Evolutionary conservation across 2,329 filamentous ascomycete species (phyloP).

Genomic region (Cryphonectria japonica): DNA sequence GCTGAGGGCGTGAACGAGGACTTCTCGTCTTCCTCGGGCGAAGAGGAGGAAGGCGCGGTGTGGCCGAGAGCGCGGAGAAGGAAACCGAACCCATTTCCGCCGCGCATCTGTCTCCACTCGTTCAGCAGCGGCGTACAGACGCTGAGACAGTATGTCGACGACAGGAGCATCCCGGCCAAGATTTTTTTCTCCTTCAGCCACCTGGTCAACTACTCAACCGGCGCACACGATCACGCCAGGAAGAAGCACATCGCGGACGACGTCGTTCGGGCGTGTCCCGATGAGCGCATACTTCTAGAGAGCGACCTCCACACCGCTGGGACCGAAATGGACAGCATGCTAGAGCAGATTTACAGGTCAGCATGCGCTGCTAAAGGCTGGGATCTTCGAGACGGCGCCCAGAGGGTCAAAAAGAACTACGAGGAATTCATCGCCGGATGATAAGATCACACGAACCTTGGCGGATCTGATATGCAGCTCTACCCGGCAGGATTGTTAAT

Average conservation of each 20-base stretch:
- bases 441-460: conserved; percentile 6
- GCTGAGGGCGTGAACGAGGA: conserved; percentile 51
- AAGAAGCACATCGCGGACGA: conserved; percentile 51
- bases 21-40: conserved; percentile 40
- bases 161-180: conserved; percentile 70
- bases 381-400: conserved; percentile 72
- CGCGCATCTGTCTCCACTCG: conserved; percentile 90
- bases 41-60: neutral
- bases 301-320: conserved; percentile 89
- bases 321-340: conserved; percentile 72
- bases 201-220: conserved; percentile 74
- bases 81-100: conserved; percentile 70
- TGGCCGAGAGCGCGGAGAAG: conserved; percentile 27
- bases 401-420: conserved; percentile 74
- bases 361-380: conserved; percentile 81
- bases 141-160: conserved; percentile 76
- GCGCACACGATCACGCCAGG: conserved; percentile 45
- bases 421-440: conserved; percentile 72
- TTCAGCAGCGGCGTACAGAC: conserved; percentile 80
- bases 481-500: neutral
- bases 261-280: conserved; percentile 74
- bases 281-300: conserved; percentile 80
- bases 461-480: neutral
- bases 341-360: conserved; percentile 76
- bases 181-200: conserved; percentile 90